phyloP scores from a whole-genome alignment of 2,329 filamentous ascomycete species.

The Apiospora marii region DNA sequence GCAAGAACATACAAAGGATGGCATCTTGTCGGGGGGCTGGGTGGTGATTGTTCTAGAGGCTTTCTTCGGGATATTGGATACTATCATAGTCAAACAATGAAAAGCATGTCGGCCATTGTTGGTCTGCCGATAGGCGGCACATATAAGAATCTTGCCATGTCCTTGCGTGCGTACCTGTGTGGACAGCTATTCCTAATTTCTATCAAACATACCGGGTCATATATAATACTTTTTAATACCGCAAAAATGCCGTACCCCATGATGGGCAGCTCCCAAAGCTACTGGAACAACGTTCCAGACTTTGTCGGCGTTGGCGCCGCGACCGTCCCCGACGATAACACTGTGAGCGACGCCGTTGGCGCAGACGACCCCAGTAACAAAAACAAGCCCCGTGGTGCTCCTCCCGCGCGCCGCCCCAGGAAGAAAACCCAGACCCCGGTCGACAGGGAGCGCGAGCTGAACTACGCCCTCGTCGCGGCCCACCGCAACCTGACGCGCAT shows the following conservation, averaged over 20 bases:
- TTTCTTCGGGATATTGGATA: not conserved
- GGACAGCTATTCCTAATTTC: not conserved
- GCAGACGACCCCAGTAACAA: not conserved
- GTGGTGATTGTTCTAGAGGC: not conserved
- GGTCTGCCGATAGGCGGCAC: not conserved
- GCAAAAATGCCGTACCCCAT: conserved; percentile 1
- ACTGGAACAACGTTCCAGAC: not conserved
- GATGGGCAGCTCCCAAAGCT: not conserved
- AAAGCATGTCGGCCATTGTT: not conserved
- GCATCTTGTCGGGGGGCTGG: not conserved
- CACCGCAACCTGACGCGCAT: conserved; percentile 36
- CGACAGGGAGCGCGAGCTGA: conserved; percentile 1
- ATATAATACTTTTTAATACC: not conserved
- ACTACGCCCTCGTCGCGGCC: conserved; percentile 25
- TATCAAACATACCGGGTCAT: not conserved
- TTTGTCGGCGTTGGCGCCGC: not conserved
- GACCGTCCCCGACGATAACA: not conserved
- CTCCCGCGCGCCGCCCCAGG: not conserved
- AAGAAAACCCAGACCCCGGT: not conserved
- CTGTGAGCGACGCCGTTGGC: not conserved
- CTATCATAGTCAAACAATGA: not conserved
- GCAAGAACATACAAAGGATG: not conserved
- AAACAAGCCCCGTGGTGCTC: not conserved
- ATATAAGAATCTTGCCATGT: not conserved
- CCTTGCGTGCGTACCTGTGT: too few species aligned